phyloP scores from a whole-genome alignment of 2,329 filamentous ascomycete genomes.

The Leptographium galeiforme region DNA sequence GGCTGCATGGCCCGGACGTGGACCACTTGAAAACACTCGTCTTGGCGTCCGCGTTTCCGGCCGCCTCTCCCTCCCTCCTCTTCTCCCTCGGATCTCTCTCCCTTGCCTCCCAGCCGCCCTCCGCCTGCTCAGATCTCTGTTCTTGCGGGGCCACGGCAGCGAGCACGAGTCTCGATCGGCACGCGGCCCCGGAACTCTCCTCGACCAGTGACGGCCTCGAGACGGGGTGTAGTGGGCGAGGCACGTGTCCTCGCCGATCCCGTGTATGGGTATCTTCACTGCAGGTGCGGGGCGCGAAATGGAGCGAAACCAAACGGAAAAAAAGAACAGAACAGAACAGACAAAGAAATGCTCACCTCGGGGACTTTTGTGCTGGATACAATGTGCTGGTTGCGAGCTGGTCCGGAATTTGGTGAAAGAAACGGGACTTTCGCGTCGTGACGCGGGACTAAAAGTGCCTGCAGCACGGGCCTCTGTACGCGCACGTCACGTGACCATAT shows the following conservation, averaged over 20 bases:
- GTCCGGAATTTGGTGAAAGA: too few relatives aligned
- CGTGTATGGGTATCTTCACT: not conserved
- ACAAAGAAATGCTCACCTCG: too few relatives aligned
- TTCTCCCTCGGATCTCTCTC: not conserved
- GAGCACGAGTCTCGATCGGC: not conserved
- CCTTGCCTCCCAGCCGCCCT: not conserved
- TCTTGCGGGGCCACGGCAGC: conserved; percentile 12
- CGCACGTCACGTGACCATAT: too few relatives aligned
- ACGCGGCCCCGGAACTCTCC: not conserved
- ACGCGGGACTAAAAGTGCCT: too few relatives aligned
- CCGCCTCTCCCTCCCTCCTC: too few relatives aligned
- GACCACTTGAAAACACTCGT: not conserved
- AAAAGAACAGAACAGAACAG: not conserved
- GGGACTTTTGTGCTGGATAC: too few relatives aligned
- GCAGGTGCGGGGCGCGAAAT: not conserved
- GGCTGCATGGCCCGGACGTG: not conserved
- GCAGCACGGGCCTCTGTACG: too few relatives aligned
- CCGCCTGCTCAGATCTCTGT: conserved; percentile 22
- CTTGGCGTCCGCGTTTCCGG: too few relatives aligned
- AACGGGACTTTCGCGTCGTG: too few relatives aligned
- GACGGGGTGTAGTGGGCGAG: not conserved
- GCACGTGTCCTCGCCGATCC: not conserved
- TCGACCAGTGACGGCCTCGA: not conserved
- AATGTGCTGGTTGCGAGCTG: too few relatives aligned
- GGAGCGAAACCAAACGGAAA: too few relatives aligned